phyloP scores from a whole-genome alignment of 345 rosid species.

The Eutrema japonicum region DNA sequence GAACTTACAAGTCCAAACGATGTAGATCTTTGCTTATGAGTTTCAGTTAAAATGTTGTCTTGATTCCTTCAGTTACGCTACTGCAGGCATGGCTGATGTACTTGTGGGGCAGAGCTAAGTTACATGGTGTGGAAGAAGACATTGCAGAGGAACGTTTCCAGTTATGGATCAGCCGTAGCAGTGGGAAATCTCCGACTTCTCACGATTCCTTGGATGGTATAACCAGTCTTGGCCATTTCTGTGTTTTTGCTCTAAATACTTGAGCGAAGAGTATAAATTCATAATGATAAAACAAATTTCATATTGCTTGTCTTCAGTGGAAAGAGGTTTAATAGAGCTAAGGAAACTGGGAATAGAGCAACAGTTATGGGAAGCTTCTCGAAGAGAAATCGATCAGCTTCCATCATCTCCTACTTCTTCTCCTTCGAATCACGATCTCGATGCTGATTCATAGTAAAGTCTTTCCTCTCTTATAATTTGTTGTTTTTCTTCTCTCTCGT shows the following conservation, averaged over 20 bases:
- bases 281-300: neutral
- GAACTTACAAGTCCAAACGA: neutral
- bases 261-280: neutral
- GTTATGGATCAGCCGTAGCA: slow-evolving; percentile 68
- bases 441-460: slow-evolving; percentile 41
- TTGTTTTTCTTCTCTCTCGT: slow-evolving; percentile 8
- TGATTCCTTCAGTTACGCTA: neutral
- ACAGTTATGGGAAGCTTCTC: slow-evolving; percentile 92
- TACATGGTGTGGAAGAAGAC: slow-evolving; percentile 75
- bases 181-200: slow-evolving; percentile 57
- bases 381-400: slow-evolving; percentile 64
- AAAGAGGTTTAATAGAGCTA: slow-evolving; percentile 76
- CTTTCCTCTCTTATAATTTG: neutral
- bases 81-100: slow-evolving; percentile 86
- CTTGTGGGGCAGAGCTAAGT: slow-evolving; percentile 87
- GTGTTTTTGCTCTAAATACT: neutral
- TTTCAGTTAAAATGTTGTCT: neutral
- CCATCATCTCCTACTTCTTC: slow-evolving; percentile 35
- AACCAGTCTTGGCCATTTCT: neutral
- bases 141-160: slow-evolving; percentile 80
- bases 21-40: neutral
- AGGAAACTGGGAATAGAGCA: slow-evolving; percentile 88
- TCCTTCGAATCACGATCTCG: slow-evolving; percentile 39
- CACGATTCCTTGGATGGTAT: slow-evolving; percentile 90
- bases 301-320: slow-evolving; percentile 52